Evolutionary conservation across 306 rosid species (phyloP).

Genomic region (Sicyos baderoa): DNA sequence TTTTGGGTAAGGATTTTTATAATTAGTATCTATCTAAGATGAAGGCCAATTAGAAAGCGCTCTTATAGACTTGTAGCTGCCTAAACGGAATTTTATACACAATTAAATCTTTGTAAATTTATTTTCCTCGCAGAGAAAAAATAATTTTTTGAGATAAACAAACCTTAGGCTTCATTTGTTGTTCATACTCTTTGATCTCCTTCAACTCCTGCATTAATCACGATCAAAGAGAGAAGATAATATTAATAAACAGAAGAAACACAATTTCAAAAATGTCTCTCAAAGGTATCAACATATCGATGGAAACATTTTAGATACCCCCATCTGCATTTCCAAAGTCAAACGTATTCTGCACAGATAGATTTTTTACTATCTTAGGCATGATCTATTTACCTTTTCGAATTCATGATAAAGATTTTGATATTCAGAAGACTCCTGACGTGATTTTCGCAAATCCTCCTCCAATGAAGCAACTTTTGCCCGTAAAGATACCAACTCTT

Average conservation of each 20-base stretch:
- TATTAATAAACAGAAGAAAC: slow-evolving; percentile 16
- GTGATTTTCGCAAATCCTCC: slow-evolving; percentile 74
- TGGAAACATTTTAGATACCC: neutral
- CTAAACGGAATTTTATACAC: neutral
- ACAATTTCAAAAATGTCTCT: neutral
- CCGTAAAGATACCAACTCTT: slow-evolving; percentile 57
- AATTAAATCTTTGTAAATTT: neutral
- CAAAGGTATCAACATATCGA: neutral
- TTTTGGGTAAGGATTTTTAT: neutral
- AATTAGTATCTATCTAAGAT: neutral
- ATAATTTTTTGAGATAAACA: neutral
- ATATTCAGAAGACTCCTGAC: slow-evolving; percentile 55
- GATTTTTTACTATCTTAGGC: neutral
- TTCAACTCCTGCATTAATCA: slow-evolving; percentile 32
- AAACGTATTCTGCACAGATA: neutral
- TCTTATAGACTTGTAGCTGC: neutral
- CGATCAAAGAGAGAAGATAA: slow-evolving; percentile 18
- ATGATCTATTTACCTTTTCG: slow-evolving; percentile 53
- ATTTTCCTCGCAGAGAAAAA: neutral
- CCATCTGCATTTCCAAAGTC: neutral
- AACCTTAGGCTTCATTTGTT: slow-evolving; percentile 86
- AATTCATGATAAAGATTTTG: slow-evolving; percentile 44
- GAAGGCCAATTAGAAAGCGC: neutral
- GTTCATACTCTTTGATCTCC: slow-evolving; percentile 79
- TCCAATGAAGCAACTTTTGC: slow-evolving; percentile 62